Evolutionary conservation across 306 rosid genomes (phyloP), one percentile per base, ranked within the genome.

Genomic region (Lathyrus sativus): DNA sequence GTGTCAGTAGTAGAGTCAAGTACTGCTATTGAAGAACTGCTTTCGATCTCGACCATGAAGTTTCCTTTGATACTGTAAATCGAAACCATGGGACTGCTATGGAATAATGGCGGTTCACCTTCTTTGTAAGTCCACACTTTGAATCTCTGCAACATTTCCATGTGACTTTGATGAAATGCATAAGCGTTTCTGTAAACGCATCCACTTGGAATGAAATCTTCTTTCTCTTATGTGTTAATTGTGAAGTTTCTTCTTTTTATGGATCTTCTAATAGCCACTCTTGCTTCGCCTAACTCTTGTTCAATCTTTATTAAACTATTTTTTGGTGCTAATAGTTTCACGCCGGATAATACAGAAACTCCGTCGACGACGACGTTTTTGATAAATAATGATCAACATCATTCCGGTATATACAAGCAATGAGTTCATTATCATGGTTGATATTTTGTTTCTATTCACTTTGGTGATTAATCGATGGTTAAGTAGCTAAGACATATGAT

Each of bases 91-190:
- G 96, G 95, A 66, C 96, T 88, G 6, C 24, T n/a, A 42, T 89
- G 98, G 1, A 58, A 19, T 44, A 92, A 42, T 0, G 98, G 96
- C 9, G 43, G 73, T 62, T 87, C 90, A 3, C 98, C 98, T 84
- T 92, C 98, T 65, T 58, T 84, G 80, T 87, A 92, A 10, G 55
- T 62, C 96, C 96, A 92, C 39, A 89, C 82, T 53, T 83, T 92
- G 54, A 92, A 85, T 65, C 81, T 84, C 78, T 86, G 86, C 80
- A 65, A 11, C 96, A 92, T 92, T 80, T 92, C 96, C n/a, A 70
- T 51, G 70, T 89, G 83, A 57, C 98, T 92, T 74, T 84, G 92
- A 74, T 84, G 92, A 82, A 87, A 87, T 10, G 89, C n/a, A n/a
- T n/a, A 68, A 9, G 89, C 43, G 19, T 84, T 90, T 75, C 82